phyloP scores from a whole-genome alignment of 129 eudicot species.

The Centella asiatica region DNA sequence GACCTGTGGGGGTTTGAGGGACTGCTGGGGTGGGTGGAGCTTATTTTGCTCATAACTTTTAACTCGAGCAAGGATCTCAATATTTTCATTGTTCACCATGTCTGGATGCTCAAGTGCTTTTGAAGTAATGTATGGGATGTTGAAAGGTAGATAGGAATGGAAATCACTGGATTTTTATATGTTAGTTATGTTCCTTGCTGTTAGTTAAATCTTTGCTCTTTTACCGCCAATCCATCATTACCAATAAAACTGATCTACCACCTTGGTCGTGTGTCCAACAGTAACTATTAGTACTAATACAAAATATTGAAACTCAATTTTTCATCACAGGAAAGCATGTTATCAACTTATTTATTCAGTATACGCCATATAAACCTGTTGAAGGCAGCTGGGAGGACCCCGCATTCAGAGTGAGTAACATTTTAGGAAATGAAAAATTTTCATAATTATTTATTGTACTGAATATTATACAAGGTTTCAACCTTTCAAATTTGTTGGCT shows the following conservation, averaged over 20 bases:
- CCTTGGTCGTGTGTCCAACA: neutral
- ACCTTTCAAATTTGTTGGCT: neutral
- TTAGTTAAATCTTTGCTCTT: too few relatives aligned
- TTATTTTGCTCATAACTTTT: neutral
- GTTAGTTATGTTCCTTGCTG: neutral
- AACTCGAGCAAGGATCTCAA: neutral
- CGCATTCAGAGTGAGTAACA: conserved; percentile 74
- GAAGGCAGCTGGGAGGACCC: conserved; percentile 99
- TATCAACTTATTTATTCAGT: conserved; percentile 83
- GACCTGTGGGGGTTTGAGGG: too few relatives aligned
- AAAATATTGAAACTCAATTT: neutral
- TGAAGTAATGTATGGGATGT: neutral
- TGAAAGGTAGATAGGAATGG: neutral
- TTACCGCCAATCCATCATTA: too few relatives aligned
- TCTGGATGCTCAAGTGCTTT: neutral
- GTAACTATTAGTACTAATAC: neutral
- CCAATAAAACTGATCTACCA: too few relatives aligned
- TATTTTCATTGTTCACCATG: neutral
- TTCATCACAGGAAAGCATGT: conserved; percentile 74
- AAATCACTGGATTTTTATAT: neutral
- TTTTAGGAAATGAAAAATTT: conserved; percentile 14
- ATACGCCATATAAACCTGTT: conserved; percentile 81
- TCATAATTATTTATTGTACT: neutral
- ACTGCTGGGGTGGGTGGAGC: neutral
- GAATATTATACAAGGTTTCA: neutral